phyloP scores from a whole-genome alignment of 2,329 filamentous ascomycete genomes.

The Epichloe sibirici region DNA sequence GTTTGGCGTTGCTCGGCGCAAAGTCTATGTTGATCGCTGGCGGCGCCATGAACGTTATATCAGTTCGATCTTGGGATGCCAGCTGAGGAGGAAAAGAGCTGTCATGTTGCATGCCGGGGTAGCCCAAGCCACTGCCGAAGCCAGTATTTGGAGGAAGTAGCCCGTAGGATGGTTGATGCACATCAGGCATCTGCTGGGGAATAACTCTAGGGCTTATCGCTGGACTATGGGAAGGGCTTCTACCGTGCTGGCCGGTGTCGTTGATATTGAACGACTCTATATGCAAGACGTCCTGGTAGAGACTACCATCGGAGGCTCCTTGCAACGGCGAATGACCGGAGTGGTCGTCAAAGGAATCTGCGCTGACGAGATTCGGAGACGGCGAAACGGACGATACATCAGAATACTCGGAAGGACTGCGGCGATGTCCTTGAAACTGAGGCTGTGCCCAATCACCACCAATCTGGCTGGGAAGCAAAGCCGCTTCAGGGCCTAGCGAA shows the following conservation, averaged over 20 bases:
- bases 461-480: conserved; percentile 39
- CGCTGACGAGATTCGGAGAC: conserved; percentile 68
- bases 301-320: conserved; percentile 53
- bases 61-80: conserved; percentile 33
- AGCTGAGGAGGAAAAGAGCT: conserved; percentile 44
- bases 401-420: conserved; percentile 81
- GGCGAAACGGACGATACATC: conserved; percentile 78
- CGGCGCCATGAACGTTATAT: conserved; percentile 73
- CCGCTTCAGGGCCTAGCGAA: conserved; percentile 45
- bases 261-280: conserved; percentile 74
- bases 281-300: conserved; percentile 68
- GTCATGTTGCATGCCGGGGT: conserved; percentile 26
- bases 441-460: conserved; percentile 38
- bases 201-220: conserved; percentile 52
- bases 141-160: conserved; percentile 27
- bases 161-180: conserved; percentile 34
- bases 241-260: conserved; percentile 59
- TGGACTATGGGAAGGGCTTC: conserved; percentile 67
- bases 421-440: conserved; percentile 69
- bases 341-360: conserved; percentile 67
- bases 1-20: conserved; percentile 55
- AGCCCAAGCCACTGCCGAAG: conserved; percentile 19
- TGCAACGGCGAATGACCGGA: conserved; percentile 71
- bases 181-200: conserved; percentile 43
- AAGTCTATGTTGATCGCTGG: conserved; percentile 92